Evolutionary conservation across 371 early-diverging fungal genomes (phyloP).

Genomic region (Mortierella sp.): DNA sequence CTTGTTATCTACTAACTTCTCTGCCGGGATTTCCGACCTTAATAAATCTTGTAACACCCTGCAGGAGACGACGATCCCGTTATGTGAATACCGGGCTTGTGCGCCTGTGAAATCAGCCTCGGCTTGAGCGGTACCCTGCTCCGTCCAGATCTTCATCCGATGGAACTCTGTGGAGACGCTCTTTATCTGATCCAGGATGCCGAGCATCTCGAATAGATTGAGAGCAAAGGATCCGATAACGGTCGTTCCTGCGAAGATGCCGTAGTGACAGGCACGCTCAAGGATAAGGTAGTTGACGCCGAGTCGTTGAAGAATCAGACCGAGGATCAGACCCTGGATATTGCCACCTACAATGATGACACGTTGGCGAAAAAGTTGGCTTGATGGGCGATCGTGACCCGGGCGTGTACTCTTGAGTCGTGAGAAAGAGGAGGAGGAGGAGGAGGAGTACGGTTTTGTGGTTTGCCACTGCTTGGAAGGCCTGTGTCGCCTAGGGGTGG

Average conservation of each 20-base stretch:
- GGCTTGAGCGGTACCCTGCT: constrained; percentile 8
- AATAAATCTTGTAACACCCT: constrained; percentile 9
- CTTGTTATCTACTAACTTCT: constrained; percentile 3
- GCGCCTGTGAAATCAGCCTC: constrained; percentile 19
- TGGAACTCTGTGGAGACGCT: constrained; percentile 1
- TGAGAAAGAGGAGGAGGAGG: no score
- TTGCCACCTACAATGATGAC: constrained; percentile 24
- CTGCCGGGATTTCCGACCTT: not conserved
- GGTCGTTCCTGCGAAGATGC: not conserved
- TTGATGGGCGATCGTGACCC: not conserved
- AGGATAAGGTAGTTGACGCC: constrained; percentile 18
- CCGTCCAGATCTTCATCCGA: constrained; percentile 19
- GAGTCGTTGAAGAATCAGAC: constrained; percentile 6
- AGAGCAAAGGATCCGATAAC: constrained; percentile 27
- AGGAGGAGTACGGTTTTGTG: not conserved
- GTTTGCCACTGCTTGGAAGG: no score
- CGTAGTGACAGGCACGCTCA: constrained; percentile 8
- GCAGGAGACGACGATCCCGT: constrained; percentile 5
- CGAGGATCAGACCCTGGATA: constrained; percentile 25
- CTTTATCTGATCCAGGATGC: constrained; percentile 7
- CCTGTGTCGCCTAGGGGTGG: no score
- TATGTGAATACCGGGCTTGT: constrained; percentile 13
- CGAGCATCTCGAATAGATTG: constrained; percentile 23
- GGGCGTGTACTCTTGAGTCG: not conserved
- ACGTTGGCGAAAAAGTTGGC: not conserved